A percentile compares a stretch with the other conserved stretches of the same genome.
phyloP scores from a whole-genome alignment of 1,284 basidiomycete genomes.

The Sporisorium sorghi region DNA sequence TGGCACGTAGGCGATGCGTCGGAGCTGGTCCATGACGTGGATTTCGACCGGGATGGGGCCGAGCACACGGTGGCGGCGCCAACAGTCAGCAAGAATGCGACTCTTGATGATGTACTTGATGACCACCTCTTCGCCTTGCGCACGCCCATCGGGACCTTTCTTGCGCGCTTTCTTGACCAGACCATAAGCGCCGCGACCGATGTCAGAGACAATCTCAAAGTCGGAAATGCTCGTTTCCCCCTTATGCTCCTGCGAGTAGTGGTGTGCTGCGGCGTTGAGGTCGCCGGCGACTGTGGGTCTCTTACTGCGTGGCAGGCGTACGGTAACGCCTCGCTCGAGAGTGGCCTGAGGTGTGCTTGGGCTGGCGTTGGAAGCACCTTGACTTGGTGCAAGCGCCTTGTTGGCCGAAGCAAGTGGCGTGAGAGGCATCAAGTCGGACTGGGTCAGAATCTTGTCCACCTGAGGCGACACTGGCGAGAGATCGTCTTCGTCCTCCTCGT shows the following conservation, averaged over 20 bases:
- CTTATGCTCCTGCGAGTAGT: conserved; percentile 25
- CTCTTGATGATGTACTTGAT: conserved; percentile 99
- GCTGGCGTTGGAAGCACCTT: conserved; percentile 13
- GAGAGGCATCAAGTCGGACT: conserved; percentile 21
- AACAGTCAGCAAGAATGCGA: conserved; percentile 96
- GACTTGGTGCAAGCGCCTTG: conserved; percentile 11
- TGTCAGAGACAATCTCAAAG: conserved; percentile 61
- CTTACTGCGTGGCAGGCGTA: conserved; percentile 47
- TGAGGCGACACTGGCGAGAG: conserved; percentile 46
- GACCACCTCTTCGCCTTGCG: conserved; percentile 75
- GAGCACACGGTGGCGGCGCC: conserved; percentile 91
- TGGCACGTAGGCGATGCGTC: conserved; percentile 76
- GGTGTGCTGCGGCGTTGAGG: conserved; percentile 7
- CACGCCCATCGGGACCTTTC: conserved; percentile 77
- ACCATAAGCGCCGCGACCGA: conserved; percentile 91
- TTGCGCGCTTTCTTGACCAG: conserved; percentile 90
- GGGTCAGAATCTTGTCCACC: conserved; percentile 17
- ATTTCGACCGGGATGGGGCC: conserved; percentile 99
- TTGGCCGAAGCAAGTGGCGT: conserved; percentile 35
- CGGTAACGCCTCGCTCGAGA: conserved; percentile 24
- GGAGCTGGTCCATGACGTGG: conserved; percentile 87
- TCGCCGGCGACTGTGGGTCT: conserved; percentile 32
- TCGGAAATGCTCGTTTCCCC: conserved; percentile 53
- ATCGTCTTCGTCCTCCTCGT: conserved; percentile 54
- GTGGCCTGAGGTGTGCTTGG: conserved; percentile 22